These are phyloP conservation scores for Lodderomyces margitis DNA, from an alignment of 1,139 yeast species.

Conservation along the genomic window DNA sequence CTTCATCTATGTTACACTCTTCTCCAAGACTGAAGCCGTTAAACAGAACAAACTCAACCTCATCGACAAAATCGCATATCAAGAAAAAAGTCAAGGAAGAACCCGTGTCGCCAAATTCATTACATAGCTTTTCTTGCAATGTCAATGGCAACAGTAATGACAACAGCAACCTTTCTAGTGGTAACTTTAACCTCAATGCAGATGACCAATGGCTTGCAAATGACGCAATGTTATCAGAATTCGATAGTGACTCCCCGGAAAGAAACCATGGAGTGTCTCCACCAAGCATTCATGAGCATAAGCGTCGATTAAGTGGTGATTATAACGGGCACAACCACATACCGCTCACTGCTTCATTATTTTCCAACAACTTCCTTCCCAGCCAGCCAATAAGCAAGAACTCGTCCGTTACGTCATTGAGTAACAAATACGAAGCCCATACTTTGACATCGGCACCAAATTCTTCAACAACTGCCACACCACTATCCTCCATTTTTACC, in stretches of 20 bases:
- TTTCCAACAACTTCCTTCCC: slow-evolving; percentile 6
- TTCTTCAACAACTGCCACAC: slow-evolving; percentile 16
- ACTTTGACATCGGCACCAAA: slow-evolving; percentile 20
- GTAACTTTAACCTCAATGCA: background rate
- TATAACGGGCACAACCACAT: background rate
- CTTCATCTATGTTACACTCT: slow-evolving; percentile 5
- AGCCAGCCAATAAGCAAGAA: slow-evolving; percentile 11
- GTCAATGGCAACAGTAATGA: too few species aligned
- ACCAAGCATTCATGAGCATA: slow-evolving; percentile 3
- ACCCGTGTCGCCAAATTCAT: slow-evolving; percentile 2
- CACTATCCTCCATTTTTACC: slow-evolving; percentile 12
- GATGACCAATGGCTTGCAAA: slow-evolving; percentile 2
- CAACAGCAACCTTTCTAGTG: too few species aligned
- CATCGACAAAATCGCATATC: slow-evolving; percentile 1
- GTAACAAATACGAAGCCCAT: slow-evolving; percentile 30
- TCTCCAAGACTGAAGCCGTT: slow-evolving; percentile 3
- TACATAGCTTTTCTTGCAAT: background rate
- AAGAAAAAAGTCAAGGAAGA: slow-evolving; percentile 8
- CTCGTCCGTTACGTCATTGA: slow-evolving; percentile 19
- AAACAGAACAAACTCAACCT: slow-evolving; percentile 2
- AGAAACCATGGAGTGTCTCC: slow-evolving; percentile 10
- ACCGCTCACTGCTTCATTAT: slow-evolving; percentile 10
- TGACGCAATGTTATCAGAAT: slow-evolving; percentile 11
- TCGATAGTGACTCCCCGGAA: slow-evolving; percentile 12
- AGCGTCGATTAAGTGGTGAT: background rate